Evolutionary conservation across 129 eudicot species (phyloP), one percentile per base, ranked within the genome.

Genomic region (Rutidosis leptorrhynchoides): DNA sequence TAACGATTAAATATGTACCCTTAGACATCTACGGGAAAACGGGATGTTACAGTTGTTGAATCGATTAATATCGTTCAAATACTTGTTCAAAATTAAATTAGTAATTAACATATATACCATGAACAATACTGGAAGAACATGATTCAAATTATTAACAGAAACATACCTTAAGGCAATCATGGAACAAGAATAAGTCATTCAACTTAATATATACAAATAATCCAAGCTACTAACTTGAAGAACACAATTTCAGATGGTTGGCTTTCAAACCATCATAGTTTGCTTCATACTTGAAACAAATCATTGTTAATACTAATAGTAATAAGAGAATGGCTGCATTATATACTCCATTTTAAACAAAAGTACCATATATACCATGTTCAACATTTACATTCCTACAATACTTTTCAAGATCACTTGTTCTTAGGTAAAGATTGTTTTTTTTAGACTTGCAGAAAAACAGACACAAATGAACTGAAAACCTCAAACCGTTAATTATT

Each of bases 321-420:
- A 14, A 63, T 19, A 72, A 53, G 7, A 22, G 16, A 54, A 68
- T n/a, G n/a, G n/a, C n/a, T n/a, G n/a, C n/a, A n/a, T n/a, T n/a
- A n/a, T n/a, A 33, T 22, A 23, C 32, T 37, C 21, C 54, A 56
- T 14, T 67, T 21, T 3, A 8, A 58, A 19, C 65, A 45, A 66
- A 37, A 17, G 22, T 7, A 29, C 25, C 53, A 58, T 49, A 74
- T 58, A 74, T 58, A 66, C 66, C 21, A 54, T 66, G 52, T 53
- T 27, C 49, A 32, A 32, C 79, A 74, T 74, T 57, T 67, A 74
- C 74, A 67, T 22, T 20, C 25, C 40, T 46, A 72, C 30, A 49
- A 35, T 54, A 30, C 24, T 22, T 22, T 63, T 73, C 64, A 72
- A 65, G 72, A 55, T 73, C 66, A 57, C 70, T 11, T 30, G 20